Evolutionary conservation across 2,329 filamentous ascomycete species (phyloP), one percentile per base, ranked within the genome.

Genomic region (Ophiostoma pallidulum): DNA sequence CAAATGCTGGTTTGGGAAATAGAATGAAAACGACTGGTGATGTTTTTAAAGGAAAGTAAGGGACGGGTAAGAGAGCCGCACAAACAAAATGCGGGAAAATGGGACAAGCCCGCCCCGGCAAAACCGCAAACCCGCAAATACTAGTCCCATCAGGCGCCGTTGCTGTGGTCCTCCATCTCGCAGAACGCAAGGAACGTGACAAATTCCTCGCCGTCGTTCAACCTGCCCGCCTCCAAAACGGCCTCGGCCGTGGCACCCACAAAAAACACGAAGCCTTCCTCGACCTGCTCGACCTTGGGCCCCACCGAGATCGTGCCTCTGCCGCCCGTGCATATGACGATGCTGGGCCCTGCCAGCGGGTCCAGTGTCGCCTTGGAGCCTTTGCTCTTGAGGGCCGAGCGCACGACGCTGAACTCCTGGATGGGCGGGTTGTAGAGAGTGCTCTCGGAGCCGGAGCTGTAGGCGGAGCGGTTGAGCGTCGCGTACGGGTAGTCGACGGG

Each of bases 141-240:
- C 24, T 41, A 16, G n/a, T 22, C 28, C 14, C 42, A 22, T 46
- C 39, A 51, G 4, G 42, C 41, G 10, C 61, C 63, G 35, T 68
- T 68, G 51, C 61, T 65, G 38, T 66, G 63, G 8, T 73, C 66
- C 32, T 80, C 77, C 51, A 94, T 72, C 70, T 96, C 90, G 60
- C 89, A 95, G 63, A 94, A 96, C 1, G 91, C 92, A 70, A 90
- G 92, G 72, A 94, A 98, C 0, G 85, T 90, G 22, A 84, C 84
- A 56, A 97, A 84, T 47, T 84, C 78, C 48, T 88, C 82, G 22
- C 79, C 79, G 1, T 73, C 67, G 0, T 61, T 72, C 9, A 54
- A 40, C 1, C 69, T 70, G 41, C 71, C 71, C 12, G 76, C 87
- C 68, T 95, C 84, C 43, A 97, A 67, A 3, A 91, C 76, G 31